Percentiles rank a stretch among this genome's conserved stretches.
Conservation (phyloP, 192 early-diverging fungal genomes). For the Mortierella claussenii region DNA sequence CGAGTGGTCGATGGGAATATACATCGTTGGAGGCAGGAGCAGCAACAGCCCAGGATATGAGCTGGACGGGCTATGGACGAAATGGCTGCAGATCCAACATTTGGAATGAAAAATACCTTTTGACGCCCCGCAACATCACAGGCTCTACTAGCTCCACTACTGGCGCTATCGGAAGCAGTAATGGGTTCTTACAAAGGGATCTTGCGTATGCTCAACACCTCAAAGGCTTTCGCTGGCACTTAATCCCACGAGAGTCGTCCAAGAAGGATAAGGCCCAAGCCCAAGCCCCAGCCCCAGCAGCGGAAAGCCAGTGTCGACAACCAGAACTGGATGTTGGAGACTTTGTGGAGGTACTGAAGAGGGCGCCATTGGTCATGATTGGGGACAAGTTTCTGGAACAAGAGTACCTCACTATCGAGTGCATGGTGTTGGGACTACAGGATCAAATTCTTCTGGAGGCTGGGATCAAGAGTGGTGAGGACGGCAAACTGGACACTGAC, state of each 20-base stretch:
- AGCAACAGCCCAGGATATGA: constrained; percentile 14
- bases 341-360: constrained; percentile 44
- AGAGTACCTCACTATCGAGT: constrained; percentile 38
- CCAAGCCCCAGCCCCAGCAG: no score
- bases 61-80: constrained; percentile 43
- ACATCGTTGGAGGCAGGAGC: neutral
- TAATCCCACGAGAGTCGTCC: neutral
- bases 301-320: constrained; percentile 13
- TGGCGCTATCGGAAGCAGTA: neutral
- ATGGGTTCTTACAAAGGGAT: neutral
- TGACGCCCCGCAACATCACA: constrained; percentile 23
- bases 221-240: constrained; percentile 13
- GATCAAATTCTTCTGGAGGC: constrained; percentile 1
- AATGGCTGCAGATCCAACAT: constrained; percentile 34
- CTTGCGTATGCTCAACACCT: constrained; percentile 16
- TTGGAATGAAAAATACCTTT: constrained; percentile 49
- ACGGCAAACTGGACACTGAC: neutral
- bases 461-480: neutral
- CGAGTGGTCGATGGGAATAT: constrained; percentile 23
- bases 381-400: constrained; percentile 47
- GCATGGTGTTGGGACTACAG: constrained; percentile 37
- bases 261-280: neutral
- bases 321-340: constrained; percentile 28
- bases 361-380: constrained; percentile 42
- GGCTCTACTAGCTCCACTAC: neutral